Evolutionary conservation across 768 basidiomycete species (phyloP), one percentile per base, ranked within the genome.

Genomic region (Lanmaoa rubissima): DNA sequence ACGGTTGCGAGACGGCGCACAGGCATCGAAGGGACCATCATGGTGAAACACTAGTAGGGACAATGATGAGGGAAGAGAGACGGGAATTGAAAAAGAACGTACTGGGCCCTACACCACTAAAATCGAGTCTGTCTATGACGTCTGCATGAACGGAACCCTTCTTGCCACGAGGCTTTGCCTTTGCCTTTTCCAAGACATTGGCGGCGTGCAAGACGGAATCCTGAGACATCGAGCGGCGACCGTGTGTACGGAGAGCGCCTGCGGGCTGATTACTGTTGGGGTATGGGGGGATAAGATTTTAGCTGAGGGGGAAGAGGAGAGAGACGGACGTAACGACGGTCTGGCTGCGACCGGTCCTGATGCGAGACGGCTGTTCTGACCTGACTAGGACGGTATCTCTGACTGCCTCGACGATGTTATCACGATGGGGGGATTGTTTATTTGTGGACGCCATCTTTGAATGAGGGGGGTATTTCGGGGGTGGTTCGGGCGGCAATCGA

Each of bases 21-120:
- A 93, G 31, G 92, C 92, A 68, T 94, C 92, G 69, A 94, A 94
- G 13, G 92, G 92, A 32, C 92, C 92, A 65, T 94, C 92, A 66
- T 94, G 92, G 67, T 94, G 92, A 74, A 94, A 90, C 84, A 90
- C 92, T 94, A 61, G 51, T 31, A 28, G 53, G 31, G 26, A 53
- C 49, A 35, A 51, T 19, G 41, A 46, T 54, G 58, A 55, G 45
- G 36, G 35, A 41, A 31, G 34, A 32, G 35, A 31, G 7, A 54
- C 5, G 38, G 28, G 19, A 12, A 17, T 8, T 36, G 59, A 35
- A 55, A 55, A 61, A 54, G 59, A 45, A 82, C 90, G 61, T 67
- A 92, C 92, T 90, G 54, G 88, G 83, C 10, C 90, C 91, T 41
- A 92, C 88, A 65, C 92, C 87, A 17, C 88, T 88, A 57, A 84